These are phyloP conservation scores for Phaeosphaeria sp. DNA, from an alignment of 2,329 filamentous ascomycete species.

Conservation along the genomic window DNA sequence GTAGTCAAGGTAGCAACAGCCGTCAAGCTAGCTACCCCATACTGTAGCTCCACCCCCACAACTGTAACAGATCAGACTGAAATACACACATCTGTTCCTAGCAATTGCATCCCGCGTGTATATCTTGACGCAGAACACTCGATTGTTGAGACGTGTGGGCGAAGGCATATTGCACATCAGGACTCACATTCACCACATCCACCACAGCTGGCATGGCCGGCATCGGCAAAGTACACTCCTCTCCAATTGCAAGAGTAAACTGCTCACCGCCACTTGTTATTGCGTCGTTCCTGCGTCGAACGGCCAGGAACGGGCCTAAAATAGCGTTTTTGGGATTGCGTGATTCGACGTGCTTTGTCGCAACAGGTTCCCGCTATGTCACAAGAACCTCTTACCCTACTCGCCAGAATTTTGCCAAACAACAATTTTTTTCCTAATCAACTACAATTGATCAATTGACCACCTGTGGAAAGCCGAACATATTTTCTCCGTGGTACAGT, in stretches of 20 bases:
- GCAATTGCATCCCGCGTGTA: too few species aligned
- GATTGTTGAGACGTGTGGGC: not conserved
- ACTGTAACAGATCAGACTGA: not conserved
- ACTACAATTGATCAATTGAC: not conserved
- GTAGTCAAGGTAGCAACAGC: not conserved
- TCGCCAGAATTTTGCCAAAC: too few species aligned
- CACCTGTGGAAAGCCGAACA: not conserved
- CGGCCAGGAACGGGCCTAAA: slow-evolving; percentile 18
- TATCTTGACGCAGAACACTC: not conserved
- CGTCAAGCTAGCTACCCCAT: not conserved
- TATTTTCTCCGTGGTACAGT: not conserved
- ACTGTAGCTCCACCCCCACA: not conserved
- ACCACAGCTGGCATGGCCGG: too few species aligned
- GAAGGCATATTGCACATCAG: not conserved
- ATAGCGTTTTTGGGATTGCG: slow-evolving; percentile 36
- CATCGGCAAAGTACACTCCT: not conserved
- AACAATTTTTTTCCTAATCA: not conserved
- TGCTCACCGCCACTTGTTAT: not conserved
- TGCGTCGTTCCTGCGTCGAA: slow-evolving; percentile 1
- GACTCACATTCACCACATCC: too few species aligned
- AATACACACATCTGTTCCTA: not conserved
- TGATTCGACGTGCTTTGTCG: slow-evolving; percentile 41
- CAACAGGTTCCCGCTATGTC: slow-evolving; percentile 28
- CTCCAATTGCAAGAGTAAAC: not conserved
- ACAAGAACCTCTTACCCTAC: slow-evolving; percentile 3